phyloP scores from a whole-genome alignment of 257 asterid species.

The Fraxinus excelsior region DNA sequence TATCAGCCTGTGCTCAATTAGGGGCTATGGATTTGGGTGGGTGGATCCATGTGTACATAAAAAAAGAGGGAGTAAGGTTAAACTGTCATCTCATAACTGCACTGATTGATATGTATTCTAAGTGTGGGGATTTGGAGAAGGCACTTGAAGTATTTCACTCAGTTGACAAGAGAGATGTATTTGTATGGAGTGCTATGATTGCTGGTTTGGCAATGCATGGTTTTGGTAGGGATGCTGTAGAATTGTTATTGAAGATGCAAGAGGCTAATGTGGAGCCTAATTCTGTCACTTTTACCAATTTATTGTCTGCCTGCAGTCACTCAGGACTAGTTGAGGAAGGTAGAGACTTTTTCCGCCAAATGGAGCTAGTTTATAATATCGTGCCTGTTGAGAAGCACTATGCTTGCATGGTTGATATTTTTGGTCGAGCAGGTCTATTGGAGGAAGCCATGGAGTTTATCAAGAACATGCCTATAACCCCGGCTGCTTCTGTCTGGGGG shows the following conservation, averaged over 20 bases:
- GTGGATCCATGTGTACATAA: conserved; percentile 73
- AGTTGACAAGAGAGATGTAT: conserved; percentile 53
- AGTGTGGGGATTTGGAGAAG: conserved; percentile 74
- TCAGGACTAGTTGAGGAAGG: conserved; percentile 78
- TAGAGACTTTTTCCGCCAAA: conserved; percentile 43
- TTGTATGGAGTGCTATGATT: conserved; percentile 84
- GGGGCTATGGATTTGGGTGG: conserved; percentile 74
- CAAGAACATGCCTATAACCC: conserved; percentile 58
- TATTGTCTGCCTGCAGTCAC: conserved; percentile 81
- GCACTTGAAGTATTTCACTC: conserved; percentile 72
- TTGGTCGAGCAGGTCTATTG: conserved; percentile 77
- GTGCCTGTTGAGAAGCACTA: conserved; percentile 63
- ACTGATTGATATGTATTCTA: conserved; percentile 73
- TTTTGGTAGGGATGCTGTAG: conserved; percentile 59
- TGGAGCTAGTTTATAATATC: conserved; percentile 52
- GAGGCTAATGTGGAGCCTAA: conserved; percentile 63
- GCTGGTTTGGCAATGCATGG: conserved; percentile 87
- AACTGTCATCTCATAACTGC: conserved; percentile 69
- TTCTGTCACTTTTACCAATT: conserved; percentile 62
- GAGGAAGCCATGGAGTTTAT: conserved; percentile 62
- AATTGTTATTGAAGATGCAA: conserved; percentile 61
- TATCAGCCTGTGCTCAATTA: conserved; percentile 79
- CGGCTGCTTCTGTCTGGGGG: conserved; percentile 76
- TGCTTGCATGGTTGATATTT: conserved; percentile 78
- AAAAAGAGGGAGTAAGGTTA: conserved; percentile 52